A percentile compares a stretch with the other conserved stretches of the same genome.
These are phyloP conservation scores for Suhomyces vadensis DNA, from an alignment of 805 yeast species.

Conservation along the genomic window DNA sequence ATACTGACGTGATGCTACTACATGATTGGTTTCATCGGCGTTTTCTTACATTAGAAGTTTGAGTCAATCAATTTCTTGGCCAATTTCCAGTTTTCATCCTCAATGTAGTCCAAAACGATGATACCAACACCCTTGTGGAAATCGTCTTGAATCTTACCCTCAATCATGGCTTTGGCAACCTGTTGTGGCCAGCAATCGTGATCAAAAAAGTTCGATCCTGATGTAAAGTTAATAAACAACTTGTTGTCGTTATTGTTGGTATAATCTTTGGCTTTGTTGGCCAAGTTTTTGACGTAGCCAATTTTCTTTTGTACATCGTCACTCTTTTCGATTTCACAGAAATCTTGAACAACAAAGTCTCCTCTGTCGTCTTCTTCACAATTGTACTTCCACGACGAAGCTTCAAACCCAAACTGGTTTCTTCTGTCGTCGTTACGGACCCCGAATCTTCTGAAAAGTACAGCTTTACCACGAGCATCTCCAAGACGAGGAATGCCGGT, in stretches of 20 bases:
- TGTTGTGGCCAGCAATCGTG: slow-evolving; percentile 73
- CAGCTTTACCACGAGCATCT: slow-evolving; percentile 65
- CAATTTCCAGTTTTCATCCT: slow-evolving; percentile 59
- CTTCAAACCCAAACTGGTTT: slow-evolving; percentile 62
- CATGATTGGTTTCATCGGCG: too few species aligned
- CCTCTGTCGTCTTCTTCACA: slow-evolving; percentile 67
- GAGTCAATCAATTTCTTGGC: slow-evolving; percentile 51
- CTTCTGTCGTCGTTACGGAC: slow-evolving; percentile 46
- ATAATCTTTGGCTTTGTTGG: slow-evolving; percentile 53
- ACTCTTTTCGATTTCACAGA: slow-evolving; percentile 57
- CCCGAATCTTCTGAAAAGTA: slow-evolving; percentile 73
- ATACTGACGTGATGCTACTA: too few species aligned
- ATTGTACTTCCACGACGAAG: slow-evolving; percentile 66
- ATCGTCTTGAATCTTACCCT: slow-evolving; percentile 45
- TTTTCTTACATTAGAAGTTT: slow-evolving; percentile 45
- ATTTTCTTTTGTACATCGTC: slow-evolving; percentile 59
- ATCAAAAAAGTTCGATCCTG: slow-evolving; percentile 72
- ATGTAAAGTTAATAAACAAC: slow-evolving; percentile 68
- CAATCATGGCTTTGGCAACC: slow-evolving; percentile 54
- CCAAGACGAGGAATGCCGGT: slow-evolving; percentile 57
- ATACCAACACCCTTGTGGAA: slow-evolving; percentile 62
- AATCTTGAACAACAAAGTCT: slow-evolving; percentile 66
- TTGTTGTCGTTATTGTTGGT: slow-evolving; percentile 49
- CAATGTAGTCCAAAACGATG: slow-evolving; percentile 68
- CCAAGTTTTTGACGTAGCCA: slow-evolving; percentile 54